These are phyloP conservation scores for Calonectria montana DNA, from an alignment of 2,329 filamentous ascomycete genomes.

Conservation along the genomic window DNA sequence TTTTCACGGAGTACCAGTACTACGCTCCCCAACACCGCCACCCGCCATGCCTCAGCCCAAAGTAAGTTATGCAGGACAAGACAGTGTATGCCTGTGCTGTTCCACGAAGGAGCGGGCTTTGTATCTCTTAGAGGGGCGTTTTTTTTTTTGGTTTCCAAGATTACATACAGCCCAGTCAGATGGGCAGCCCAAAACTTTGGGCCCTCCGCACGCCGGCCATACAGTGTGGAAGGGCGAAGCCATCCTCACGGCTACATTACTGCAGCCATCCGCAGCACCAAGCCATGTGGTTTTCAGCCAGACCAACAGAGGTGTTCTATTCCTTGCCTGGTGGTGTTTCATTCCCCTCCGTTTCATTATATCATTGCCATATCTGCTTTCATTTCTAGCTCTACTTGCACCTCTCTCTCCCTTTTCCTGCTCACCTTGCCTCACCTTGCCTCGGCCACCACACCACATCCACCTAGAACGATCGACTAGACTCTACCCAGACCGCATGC, in stretches of 20 bases:
- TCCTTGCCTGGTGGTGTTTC: conserved; percentile 4
- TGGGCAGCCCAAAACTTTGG: conserved; percentile 5
- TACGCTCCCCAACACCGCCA: conserved; percentile 11
- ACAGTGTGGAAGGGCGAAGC: conserved; percentile 36
- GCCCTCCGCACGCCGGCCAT: conserved; percentile 12
- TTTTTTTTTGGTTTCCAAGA: conserved; percentile 20
- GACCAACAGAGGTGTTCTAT: conserved; percentile 12
- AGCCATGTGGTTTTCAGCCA: conserved; percentile 29
- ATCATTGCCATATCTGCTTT: not conserved
- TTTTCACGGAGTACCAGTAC: conserved; percentile 22
- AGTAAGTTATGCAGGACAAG: not conserved
- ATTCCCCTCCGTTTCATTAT: not conserved
- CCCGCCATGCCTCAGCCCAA: conserved; percentile 16
- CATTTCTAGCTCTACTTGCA: not conserved
- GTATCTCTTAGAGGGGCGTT: not conserved
- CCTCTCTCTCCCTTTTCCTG: not conserved
- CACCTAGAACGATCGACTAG: not conserved
- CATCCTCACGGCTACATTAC: conserved; percentile 30
- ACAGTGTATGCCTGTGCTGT: conserved; percentile 8
- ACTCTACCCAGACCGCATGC: conserved; percentile 9
- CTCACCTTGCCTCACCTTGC: not conserved
- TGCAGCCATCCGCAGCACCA: conserved; percentile 20
- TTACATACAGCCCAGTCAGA: conserved; percentile 24
- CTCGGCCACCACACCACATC: not conserved
- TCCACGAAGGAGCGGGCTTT: conserved; percentile 8